Conservation (phyloP, 2,329 filamentous ascomycete genomes). For the Raffaelea arxii region DNA sequence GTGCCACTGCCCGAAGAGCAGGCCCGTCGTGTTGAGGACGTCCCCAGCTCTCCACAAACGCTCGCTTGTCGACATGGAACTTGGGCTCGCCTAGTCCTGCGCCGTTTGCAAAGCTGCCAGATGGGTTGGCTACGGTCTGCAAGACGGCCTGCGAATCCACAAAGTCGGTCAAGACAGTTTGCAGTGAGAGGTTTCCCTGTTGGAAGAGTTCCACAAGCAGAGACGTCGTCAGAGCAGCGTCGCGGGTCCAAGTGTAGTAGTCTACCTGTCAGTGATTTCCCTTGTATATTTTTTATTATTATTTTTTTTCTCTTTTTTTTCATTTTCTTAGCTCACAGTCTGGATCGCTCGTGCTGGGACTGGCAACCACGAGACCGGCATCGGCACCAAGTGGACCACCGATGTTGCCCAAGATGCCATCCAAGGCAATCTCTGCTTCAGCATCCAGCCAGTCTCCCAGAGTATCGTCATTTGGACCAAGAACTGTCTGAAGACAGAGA, state of each 20-base stretch:
- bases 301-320: neutral
- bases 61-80: constrained; percentile 53
- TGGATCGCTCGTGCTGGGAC: neutral
- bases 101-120: constrained; percentile 45
- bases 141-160: constrained; percentile 56
- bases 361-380: neutral
- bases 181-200: constrained; percentile 32
- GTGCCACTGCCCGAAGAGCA: constrained; percentile 61
- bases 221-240: constrained; percentile 63
- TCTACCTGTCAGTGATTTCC: neutral
- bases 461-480: too few relatives aligned
- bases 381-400: neutral
- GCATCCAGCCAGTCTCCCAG: neutral
- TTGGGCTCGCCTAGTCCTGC: constrained; percentile 62
- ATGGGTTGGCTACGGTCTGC: constrained; percentile 60
- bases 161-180: constrained; percentile 56
- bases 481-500: too few relatives aligned
- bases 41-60: constrained; percentile 61
- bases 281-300: neutral
- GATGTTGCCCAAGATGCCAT: neutral
- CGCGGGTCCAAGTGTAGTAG: constrained; percentile 60
- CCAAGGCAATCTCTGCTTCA: neutral
- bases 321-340: neutral
- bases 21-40: constrained; percentile 74
- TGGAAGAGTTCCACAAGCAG: constrained; percentile 55